Evolutionary conservation across 768 basidiomycete species (phyloP).

Genomic region (Holtermannia corniformis): DNA sequence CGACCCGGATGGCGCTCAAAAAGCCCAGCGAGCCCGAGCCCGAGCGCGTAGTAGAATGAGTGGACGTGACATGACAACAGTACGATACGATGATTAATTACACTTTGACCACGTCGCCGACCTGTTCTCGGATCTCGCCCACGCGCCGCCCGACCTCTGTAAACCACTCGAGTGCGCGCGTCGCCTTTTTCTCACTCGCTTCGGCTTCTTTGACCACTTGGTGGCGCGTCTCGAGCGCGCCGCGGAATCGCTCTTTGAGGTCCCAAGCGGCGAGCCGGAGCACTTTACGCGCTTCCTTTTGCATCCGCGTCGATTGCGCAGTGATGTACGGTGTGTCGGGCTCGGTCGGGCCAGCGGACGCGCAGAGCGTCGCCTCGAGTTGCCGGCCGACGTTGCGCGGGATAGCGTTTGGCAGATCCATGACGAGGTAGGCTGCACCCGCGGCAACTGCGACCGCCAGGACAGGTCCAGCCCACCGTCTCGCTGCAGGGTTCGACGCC

Average conservation of each 20-base stretch:
- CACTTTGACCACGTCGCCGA: slow-evolving; percentile 27
- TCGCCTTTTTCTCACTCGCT: slow-evolving; percentile 61
- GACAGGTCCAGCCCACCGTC: slow-evolving; percentile 80
- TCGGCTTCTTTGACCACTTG: slow-evolving; percentile 70
- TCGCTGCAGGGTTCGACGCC: slow-evolving; percentile 59
- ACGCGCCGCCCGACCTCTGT: slow-evolving; percentile 48
- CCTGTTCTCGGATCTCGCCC: slow-evolving; percentile 31
- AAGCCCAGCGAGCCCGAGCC: too few relatives aligned
- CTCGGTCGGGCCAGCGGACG: slow-evolving; percentile 34
- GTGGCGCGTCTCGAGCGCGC: slow-evolving; percentile 66
- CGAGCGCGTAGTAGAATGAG: too few relatives aligned
- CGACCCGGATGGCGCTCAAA: not conserved
- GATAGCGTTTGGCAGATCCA: slow-evolving; percentile 79
- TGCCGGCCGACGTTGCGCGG: slow-evolving; percentile 82
- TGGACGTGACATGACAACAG: too few relatives aligned
- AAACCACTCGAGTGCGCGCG: slow-evolving; percentile 66
- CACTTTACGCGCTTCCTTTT: slow-evolving; percentile 85
- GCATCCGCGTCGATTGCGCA: slow-evolving; percentile 59
- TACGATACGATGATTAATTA: too few relatives aligned
- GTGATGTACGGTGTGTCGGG: slow-evolving; percentile 51
- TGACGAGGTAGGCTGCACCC: slow-evolving; percentile 54
- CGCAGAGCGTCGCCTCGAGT: slow-evolving; percentile 54
- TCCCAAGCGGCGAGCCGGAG: slow-evolving; percentile 85
- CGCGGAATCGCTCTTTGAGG: slow-evolving; percentile 66
- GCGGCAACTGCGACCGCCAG: slow-evolving; percentile 55